Base-by-base conservation (phyloP, 441 rosid genomes). In the Pelargonium fulgidum region DNA sequence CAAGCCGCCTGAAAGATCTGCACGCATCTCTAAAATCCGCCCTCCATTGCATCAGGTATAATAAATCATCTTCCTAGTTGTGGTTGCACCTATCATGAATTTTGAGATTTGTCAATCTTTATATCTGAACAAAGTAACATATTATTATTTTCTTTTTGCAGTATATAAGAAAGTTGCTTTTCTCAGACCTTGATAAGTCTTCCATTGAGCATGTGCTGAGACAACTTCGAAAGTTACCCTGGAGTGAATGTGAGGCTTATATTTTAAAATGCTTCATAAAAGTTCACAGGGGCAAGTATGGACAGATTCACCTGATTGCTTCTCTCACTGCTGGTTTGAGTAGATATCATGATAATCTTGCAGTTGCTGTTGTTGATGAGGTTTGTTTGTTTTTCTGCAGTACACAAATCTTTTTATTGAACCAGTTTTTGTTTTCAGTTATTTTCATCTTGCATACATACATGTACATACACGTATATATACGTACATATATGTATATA, bases 1-100 rank as follows among this genome's bases (percentile, higher is more conserved):
- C 83, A 93, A 96, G 76, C 99, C 99, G 68, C 99, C 97, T 79
- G 99, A 96, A 86, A 88, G 99, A 82, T 87, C 99, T 70, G 96
- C 97, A 68, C 83, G 98, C 63, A 81, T 91, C 50, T 79, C 96
- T 68, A 96, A 96, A 87, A 89, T 87, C 68, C 91, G 94, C 24
- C 96, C 97, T 69, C 99, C 98, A 4, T 81, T 93, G 82, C 85
- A 88, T 80, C 97, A 89, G 96, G 99, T 96, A 81, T 66, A 6
- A 59, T 48, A 8, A 62, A 62, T 72, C 42, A 59, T 68, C 75
- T 42, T 73, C 54, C 19, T 11, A 11, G 20, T 39, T 22, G 6
- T 67, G 41, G 67, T 61, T 69, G 64, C 69, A 4, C 54, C 39
- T 67, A 36, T 70, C 70, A 65, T 78, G 19, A 26, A 14, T 12